Percentiles rank a stretch among this genome's conserved stretches.
Conservation (phyloP, 345 rosid genomes). For the Euclidium syriacum region DNA sequence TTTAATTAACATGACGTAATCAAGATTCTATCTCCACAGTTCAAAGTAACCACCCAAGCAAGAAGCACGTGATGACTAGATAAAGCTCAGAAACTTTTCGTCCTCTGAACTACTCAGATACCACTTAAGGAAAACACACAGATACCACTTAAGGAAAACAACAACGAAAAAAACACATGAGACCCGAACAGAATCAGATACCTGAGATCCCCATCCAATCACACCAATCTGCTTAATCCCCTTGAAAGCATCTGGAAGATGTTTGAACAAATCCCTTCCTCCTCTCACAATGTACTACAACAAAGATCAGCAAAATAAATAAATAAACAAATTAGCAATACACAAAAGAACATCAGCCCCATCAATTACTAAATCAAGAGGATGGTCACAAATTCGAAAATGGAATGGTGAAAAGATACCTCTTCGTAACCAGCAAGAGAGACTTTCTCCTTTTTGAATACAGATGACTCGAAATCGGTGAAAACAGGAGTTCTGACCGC, state of each 20-base stretch:
- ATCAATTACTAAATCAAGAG: too few relatives aligned
- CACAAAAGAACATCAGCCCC: neutral
- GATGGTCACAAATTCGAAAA: too few relatives aligned
- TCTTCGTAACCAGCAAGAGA: conserved; percentile 77
- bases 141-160: neutral
- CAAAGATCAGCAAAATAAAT: neutral
- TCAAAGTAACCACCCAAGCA: neutral
- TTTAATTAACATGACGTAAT: neutral
- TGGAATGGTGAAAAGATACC: conserved; percentile 26
- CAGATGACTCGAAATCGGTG: conserved; percentile 68
- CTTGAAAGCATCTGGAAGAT: conserved; percentile 76
- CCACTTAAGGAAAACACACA: neutral
- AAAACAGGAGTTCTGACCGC: conserved; percentile 29
- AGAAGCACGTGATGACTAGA: neutral
- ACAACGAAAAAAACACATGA: neutral
- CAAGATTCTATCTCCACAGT: neutral
- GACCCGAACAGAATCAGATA: neutral
- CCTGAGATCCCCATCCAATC: conserved; percentile 97
- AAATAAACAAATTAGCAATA: conserved; percentile 3
- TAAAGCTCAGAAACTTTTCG: too few relatives aligned
- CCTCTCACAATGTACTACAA: conserved; percentile 95
- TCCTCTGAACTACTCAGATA: too few relatives aligned
- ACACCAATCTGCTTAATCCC: conserved; percentile 95
- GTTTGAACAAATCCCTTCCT: conserved; percentile 80
- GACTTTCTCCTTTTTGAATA: conserved; percentile 76